phyloP scores from a whole-genome alignment of 2,329 filamentous ascomycete species.

The Neophaeococcomyces mojaviensis region DNA sequence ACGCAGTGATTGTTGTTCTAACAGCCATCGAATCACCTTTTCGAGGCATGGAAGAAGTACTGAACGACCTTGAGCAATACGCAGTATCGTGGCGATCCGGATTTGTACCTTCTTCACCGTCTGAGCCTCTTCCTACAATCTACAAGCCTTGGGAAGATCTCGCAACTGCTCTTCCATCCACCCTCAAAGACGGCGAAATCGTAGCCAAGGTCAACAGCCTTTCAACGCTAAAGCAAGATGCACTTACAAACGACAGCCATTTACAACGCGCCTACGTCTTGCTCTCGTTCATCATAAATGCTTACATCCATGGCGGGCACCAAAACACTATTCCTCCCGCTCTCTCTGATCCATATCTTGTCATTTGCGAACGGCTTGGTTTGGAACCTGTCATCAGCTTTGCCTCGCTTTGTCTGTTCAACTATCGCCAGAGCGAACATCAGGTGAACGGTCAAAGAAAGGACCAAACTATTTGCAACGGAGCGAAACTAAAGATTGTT shows the following conservation, averaged over 20 bases:
- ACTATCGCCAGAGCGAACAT: too few species aligned
- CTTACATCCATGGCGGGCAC: slow-evolving; percentile 10
- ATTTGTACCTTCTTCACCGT: slow-evolving; percentile 5
- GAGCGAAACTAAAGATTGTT: too few species aligned
- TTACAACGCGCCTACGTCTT: slow-evolving; percentile 14
- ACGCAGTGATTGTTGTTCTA: too few species aligned
- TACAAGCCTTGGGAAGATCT: slow-evolving; percentile 12
- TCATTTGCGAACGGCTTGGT: slow-evolving; percentile 11
- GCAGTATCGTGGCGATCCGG: slow-evolving; percentile 7
- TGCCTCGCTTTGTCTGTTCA: slow-evolving; percentile 11
- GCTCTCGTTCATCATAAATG: slow-evolving; percentile 11
- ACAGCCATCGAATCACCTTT: too few species aligned
- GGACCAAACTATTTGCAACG: too few species aligned
- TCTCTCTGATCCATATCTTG: slow-evolving; percentile 10
- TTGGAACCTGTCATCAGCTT: slow-evolving; percentile 11
- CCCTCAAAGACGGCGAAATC: slow-evolving; percentile 4
- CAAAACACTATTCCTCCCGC: slow-evolving; percentile 6
- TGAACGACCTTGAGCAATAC: slow-evolving; percentile 8
- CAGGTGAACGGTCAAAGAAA: too few species aligned
- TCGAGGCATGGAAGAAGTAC: slow-evolving; percentile 1
- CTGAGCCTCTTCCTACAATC: slow-evolving; percentile 5
- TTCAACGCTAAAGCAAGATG: slow-evolving; percentile 1
- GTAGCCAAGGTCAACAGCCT: slow-evolving; percentile 1
- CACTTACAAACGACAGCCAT: slow-evolving; percentile 1
- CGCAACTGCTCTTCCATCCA: slow-evolving; percentile 4